A percentile compares a stretch with the other conserved stretches of the same genome.
Conservation (phyloP, 495 filamentous ascomycete genomes). For the Bacidia gigantensis region DNA sequence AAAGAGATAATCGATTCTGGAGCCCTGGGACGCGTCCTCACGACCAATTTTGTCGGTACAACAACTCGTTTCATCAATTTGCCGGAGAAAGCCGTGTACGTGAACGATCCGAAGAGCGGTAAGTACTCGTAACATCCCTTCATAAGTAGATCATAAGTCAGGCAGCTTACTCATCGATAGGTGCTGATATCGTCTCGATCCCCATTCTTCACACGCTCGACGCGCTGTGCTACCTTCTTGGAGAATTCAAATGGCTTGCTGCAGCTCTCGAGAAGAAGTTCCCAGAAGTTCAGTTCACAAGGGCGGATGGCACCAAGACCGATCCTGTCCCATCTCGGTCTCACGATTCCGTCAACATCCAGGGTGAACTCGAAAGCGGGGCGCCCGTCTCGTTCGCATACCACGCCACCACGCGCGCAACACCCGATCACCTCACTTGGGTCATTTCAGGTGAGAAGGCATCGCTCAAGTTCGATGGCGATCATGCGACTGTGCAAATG, state of each 20-base stretch:
- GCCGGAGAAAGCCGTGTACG: neutral
- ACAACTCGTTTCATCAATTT: neutral
- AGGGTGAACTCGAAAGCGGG: constrained; percentile 4
- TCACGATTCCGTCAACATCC: constrained; percentile 4
- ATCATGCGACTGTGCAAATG: constrained; percentile 1
- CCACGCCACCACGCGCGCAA: neutral
- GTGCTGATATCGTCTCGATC: constrained; percentile 7
- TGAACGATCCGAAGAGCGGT: constrained; percentile 11
- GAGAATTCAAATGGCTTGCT: constrained; percentile 7
- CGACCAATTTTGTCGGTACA: constrained; percentile 2
- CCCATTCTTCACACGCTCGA: constrained; percentile 8
- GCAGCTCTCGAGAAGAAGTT: neutral
- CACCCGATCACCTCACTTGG: constrained; percentile 31
- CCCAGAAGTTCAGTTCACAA: constrained; percentile 6
- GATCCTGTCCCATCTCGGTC: constrained; percentile 1
- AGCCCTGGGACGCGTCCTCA: constrained; percentile 8
- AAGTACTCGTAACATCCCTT: neutral
- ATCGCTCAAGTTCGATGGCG: constrained; percentile 35
- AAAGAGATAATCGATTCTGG: constrained; percentile 13
- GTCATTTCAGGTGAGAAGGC: constrained; percentile 41
- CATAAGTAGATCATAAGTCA: too few relatives aligned
- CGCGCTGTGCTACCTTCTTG: constrained; percentile 8
- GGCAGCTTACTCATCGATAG: too few relatives aligned
- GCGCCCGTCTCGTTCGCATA: constrained; percentile 1
- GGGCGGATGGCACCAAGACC: constrained; percentile 1